These are phyloP conservation scores for Hypoxylon lenormandii DNA, from an alignment of 495 filamentous ascomycete genomes.

Conservation along the genomic window DNA sequence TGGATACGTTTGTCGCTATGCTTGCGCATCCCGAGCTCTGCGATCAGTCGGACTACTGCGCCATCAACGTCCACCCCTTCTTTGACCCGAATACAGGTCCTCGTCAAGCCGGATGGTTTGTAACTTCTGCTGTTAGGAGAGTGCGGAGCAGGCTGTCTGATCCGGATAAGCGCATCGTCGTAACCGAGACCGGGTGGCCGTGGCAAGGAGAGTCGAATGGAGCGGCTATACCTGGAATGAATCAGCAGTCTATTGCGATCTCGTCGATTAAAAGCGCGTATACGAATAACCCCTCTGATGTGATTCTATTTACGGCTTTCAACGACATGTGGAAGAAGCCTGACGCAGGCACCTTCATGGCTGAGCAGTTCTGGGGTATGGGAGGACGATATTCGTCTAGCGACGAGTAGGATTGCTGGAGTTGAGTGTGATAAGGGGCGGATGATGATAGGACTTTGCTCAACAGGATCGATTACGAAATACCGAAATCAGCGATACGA, in stretches of 20 bases:
- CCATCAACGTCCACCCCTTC: constrained; percentile 85
- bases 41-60: constrained; percentile 77
- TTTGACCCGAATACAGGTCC: constrained; percentile 74
- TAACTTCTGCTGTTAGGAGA: constrained; percentile 65
- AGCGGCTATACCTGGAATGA: constrained; percentile 69
- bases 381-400: constrained; percentile 48
- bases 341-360: constrained; percentile 68
- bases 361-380: constrained; percentile 82
- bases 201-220: constrained; percentile 71
- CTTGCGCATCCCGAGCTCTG: constrained; percentile 76
- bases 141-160: constrained; percentile 52
- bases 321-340: constrained; percentile 85
- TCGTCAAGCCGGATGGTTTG: constrained; percentile 71
- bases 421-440: neutral
- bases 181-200: constrained; percentile 89
- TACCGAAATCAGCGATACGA: constrained; percentile 42
- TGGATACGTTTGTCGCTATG: constrained; percentile 79
- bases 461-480: constrained; percentile 15
- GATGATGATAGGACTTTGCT: neutral
- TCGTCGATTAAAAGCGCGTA: constrained; percentile 70
- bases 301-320: constrained; percentile 79
- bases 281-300: constrained; percentile 54
- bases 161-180: constrained; percentile 55
- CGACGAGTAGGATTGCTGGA: constrained; percentile 31
- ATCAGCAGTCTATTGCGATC: constrained; percentile 74